These are phyloP conservation scores for Primulina huaijiensis DNA, from an alignment of 257 asterid genomes.

Conservation along the genomic window DNA sequence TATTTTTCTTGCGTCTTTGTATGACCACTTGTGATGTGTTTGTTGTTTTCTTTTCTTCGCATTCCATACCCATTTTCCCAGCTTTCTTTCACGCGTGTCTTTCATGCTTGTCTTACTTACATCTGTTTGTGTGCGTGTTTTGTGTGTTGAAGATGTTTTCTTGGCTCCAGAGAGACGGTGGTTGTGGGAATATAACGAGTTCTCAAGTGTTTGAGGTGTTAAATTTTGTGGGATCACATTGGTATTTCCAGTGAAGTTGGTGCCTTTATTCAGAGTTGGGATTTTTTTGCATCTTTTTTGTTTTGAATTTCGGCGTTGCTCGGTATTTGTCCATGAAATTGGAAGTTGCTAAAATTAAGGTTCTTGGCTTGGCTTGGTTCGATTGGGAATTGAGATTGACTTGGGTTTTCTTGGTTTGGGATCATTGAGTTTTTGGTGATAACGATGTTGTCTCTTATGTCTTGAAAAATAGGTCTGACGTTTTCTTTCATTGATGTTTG, in stretches of 20 bases:
- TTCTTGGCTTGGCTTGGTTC: constrained; percentile 23
- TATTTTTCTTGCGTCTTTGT: constrained; percentile 25
- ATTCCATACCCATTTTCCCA: constrained; percentile 35
- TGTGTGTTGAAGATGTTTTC: constrained; percentile 10
- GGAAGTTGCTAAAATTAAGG: constrained; percentile 16
- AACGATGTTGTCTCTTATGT: constrained; percentile 16
- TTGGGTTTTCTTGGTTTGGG: constrained; percentile 19
- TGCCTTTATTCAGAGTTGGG: constrained; percentile 14
- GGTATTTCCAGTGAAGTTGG: constrained; percentile 27
- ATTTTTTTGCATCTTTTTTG: constrained; percentile 19
- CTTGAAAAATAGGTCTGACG: not conserved
- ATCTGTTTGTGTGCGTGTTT: constrained; percentile 13
- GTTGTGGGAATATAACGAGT: constrained; percentile 22
- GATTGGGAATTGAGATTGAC: constrained; percentile 26
- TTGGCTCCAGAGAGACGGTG: constrained; percentile 23
- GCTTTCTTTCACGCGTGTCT: constrained; percentile 22
- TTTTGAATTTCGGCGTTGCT: constrained; percentile 25
- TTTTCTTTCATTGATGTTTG: not conserved
- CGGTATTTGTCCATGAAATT: constrained; percentile 11
- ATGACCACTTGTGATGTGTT: constrained; percentile 26
- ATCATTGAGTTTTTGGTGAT: constrained; percentile 27
- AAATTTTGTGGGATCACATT: constrained; percentile 45
- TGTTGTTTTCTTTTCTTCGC: constrained; percentile 32
- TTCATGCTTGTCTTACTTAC: constrained; percentile 16
- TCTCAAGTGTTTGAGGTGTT: constrained; percentile 23